These are phyloP conservation scores for Hypoxylon sp. DNA, from an alignment of 2,329 filamentous ascomycete species.

Conservation along the genomic window DNA sequence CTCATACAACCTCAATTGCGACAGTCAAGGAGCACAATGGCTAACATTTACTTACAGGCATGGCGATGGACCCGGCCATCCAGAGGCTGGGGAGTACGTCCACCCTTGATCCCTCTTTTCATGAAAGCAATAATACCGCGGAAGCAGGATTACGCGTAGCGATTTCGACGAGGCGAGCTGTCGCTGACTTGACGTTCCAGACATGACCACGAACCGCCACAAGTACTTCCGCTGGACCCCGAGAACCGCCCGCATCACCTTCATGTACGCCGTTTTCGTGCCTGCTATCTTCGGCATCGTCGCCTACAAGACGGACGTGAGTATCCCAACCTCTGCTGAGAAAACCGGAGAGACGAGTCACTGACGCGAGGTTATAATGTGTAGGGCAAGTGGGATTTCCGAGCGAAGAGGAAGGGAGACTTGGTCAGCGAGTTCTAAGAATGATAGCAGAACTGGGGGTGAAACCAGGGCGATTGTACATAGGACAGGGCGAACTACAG, in stretches of 20 bases:
- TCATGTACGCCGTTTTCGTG: conserved; percentile 80
- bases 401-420: conserved; percentile 90
- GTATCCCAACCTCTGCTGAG: conserved; percentile 54
- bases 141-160: neutral
- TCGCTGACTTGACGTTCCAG: conserved; percentile 59
- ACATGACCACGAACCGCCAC: conserved; percentile 86
- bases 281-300: conserved; percentile 77
- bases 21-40: conserved; percentile 23
- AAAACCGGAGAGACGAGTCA: neutral
- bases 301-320: conserved; percentile 87
- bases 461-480: conserved; percentile 55
- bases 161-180: neutral
- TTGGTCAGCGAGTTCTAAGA: conserved; percentile 80
- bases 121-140: neutral
- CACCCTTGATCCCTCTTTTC: conserved; percentile 2
- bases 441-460: conserved; percentile 12
- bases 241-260: conserved; percentile 81
- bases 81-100: conserved; percentile 61
- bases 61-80: conserved; percentile 62
- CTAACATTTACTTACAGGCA: conserved; percentile 55
- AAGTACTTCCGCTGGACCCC: conserved; percentile 96
- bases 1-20: conserved; percentile 30
- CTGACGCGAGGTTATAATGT: conserved; percentile 13
- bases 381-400: conserved; percentile 87
- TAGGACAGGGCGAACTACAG: conserved; percentile 51